Evolutionary conservation across 805 yeast species (phyloP).

Genomic region (Kluyveromyces siamensis): DNA sequence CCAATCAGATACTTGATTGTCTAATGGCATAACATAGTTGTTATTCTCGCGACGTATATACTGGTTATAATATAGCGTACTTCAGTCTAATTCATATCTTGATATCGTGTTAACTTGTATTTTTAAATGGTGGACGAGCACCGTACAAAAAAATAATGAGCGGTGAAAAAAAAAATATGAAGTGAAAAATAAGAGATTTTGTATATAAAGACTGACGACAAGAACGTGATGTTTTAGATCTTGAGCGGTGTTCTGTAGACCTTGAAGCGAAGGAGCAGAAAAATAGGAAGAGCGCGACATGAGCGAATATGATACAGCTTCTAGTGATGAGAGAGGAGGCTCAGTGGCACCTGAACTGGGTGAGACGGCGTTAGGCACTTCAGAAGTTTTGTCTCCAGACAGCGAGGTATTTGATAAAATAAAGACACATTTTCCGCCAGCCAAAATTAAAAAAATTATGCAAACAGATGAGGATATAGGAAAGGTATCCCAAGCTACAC

Average conservation of each 20-base stretch:
- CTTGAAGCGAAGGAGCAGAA: not conserved
- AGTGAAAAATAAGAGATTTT: not conserved
- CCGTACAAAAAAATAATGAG: not conserved
- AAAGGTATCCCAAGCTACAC: constrained; percentile 97
- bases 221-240: not conserved
- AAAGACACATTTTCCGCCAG: constrained; percentile 83
- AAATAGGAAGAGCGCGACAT: not conserved
- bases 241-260: not conserved
- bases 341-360: not conserved
- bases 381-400: not conserved
- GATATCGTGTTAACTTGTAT: not conserved
- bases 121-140: not conserved
- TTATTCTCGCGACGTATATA: not conserved
- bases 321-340: constrained; percentile 1
- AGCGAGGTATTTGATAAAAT: constrained; percentile 32
- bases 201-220: not conserved
- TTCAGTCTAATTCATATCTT: not conserved
- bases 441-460: constrained; percentile 92
- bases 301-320: constrained; percentile 1
- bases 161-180: not conserved
- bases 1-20: constrained; percentile 95
- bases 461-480: constrained; percentile 98
- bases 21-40: constrained; percentile 27
- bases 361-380: not conserved
- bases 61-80: constrained; percentile 2